These are phyloP conservation scores for Arbutus unedo DNA, from an alignment of 148 eudicot species.

Conservation along the genomic window DNA sequence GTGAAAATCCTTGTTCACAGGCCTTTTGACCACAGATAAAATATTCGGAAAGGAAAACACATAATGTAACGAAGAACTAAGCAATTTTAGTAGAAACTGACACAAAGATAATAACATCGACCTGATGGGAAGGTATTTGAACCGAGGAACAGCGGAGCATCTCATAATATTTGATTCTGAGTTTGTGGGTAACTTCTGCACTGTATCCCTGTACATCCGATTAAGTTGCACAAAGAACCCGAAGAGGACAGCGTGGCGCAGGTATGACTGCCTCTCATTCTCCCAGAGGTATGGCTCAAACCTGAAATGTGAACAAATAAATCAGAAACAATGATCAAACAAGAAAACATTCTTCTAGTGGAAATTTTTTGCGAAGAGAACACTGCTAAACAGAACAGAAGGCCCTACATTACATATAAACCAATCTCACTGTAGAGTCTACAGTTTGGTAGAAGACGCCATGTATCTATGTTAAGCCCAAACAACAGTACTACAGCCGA, in stretches of 20 bases:
- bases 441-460: not conserved
- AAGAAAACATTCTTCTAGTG: not conserved
- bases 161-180: slow-evolving; percentile 91
- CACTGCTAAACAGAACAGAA: not conserved
- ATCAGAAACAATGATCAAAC: not conserved
- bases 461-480: not conserved
- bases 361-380: not conserved
- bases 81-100: not conserved
- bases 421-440: not conserved
- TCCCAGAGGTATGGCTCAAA: slow-evolving; percentile 96
- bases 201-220: slow-evolving; percentile 69
- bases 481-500: not conserved
- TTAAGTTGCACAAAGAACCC: slow-evolving; percentile 98
- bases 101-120: slow-evolving; percentile 20
- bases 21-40: not conserved
- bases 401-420: not conserved
- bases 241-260: slow-evolving; percentile 89
- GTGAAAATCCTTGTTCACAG: not conserved
- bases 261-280: slow-evolving; percentile 90
- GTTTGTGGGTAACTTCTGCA: slow-evolving; percentile 72
- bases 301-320: slow-evolving; percentile 37
- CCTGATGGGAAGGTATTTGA: slow-evolving; percentile 99
- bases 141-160: slow-evolving; percentile 88
- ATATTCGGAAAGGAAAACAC: not conserved
- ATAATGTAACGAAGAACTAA: not conserved